A percentile compares a stretch with the other conserved stretches of the same genome.
Evolutionary conservation across 139 green algal genomes (phyloP).

Genomic region (Zygnema cylindricum): DNA sequence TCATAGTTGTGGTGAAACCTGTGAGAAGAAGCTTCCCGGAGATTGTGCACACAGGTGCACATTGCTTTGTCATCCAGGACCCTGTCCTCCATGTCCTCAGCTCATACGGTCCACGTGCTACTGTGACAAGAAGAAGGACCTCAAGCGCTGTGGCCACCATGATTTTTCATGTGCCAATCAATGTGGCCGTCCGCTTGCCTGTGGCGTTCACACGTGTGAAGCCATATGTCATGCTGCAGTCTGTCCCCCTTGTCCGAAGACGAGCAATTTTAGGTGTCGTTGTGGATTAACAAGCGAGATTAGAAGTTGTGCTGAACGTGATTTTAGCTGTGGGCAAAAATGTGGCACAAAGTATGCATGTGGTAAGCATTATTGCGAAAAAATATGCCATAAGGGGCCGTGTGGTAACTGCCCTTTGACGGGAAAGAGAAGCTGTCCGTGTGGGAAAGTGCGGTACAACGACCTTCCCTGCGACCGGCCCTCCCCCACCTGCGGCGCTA

Average conservation of each 20-base stretch:
- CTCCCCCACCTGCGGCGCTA: conserved; percentile 76
- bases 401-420: conserved; percentile 75
- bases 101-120: conserved; percentile 31
- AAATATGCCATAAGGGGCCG: conserved; percentile 32
- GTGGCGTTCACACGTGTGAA: conserved; percentile 47
- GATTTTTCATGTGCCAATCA: conserved; percentile 43
- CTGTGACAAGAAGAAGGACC: conserved; percentile 37
- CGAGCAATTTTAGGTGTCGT: conserved; percentile 27
- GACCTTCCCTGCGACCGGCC: conserved; percentile 65
- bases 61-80: conserved; percentile 59
- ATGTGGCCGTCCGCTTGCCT: conserved; percentile 33
- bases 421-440: conserved; percentile 74
- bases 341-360: conserved; percentile 42
- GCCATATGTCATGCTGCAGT: conserved; percentile 41
- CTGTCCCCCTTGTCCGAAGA: conserved; percentile 42
- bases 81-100: conserved; percentile 60
- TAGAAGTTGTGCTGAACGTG: conserved; percentile 29
- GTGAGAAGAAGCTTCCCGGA: conserved; percentile 19
- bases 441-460: conserved; percentile 71
- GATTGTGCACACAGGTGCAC: conserved; percentile 51
- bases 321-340: conserved; percentile 44
- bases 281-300: conserved; percentile 33
- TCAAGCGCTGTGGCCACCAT: conserved; percentile 44
- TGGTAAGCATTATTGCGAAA: conserved; percentile 47
- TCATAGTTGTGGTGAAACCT: conserved; percentile 53